Evolutionary conservation across 1,139 yeast species (phyloP).

Genomic region (Saccharomyces hybrid): DNA sequence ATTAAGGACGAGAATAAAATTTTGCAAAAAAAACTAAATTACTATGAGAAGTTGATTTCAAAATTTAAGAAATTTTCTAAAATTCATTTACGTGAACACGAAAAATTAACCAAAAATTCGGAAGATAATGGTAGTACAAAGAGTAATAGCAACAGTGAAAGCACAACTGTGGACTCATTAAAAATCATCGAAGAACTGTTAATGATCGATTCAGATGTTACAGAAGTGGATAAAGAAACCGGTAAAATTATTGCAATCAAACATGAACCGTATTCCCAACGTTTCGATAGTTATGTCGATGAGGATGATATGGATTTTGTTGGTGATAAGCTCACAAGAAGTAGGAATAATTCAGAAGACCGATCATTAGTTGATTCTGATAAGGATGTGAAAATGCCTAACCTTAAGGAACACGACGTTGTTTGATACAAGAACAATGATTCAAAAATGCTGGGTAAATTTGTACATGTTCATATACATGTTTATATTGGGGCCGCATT

Average conservation of each 20-base stretch:
- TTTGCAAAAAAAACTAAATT: conserved; percentile 37
- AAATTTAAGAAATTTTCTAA: conserved; percentile 30
- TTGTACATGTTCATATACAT: neutral
- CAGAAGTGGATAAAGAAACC: conserved; percentile 22
- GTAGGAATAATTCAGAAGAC: neutral
- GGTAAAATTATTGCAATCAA: conserved; percentile 22
- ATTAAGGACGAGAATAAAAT: conserved; percentile 41
- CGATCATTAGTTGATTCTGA: neutral
- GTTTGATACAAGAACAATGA: neutral
- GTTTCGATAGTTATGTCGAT: neutral
- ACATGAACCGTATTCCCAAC: conserved; percentile 4
- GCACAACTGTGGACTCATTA: conserved; percentile 17
- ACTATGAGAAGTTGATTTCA: conserved; percentile 29
- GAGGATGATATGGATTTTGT: neutral
- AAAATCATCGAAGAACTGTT: conserved; percentile 31
- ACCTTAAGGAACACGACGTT: neutral
- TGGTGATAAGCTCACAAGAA: neutral
- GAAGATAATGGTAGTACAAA: neutral
- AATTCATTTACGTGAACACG: conserved; percentile 24
- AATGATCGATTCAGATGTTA: conserved; percentile 29
- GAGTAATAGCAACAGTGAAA: neutral
- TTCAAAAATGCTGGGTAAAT: neutral
- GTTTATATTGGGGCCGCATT: neutral
- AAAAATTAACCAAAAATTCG: conserved; percentile 11
- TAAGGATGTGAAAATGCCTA: neutral